Evolutionary conservation across 768 basidiomycete species (phyloP).

Genomic region (Pisolithus sp.): DNA sequence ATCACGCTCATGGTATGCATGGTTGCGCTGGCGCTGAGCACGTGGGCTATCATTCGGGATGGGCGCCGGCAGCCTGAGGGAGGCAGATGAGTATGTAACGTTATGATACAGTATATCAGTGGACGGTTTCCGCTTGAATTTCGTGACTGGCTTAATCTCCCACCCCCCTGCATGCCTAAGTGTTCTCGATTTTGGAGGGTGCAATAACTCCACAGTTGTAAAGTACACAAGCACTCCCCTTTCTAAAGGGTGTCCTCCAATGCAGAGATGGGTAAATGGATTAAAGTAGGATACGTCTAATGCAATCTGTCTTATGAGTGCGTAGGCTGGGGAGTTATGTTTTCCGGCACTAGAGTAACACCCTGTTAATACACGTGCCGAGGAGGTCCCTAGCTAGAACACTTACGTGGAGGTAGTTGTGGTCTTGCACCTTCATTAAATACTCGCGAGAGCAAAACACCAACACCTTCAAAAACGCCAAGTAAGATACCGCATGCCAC

Average conservation of each 20-base stretch:
- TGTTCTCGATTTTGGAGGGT: too few relatives aligned
- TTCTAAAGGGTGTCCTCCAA: too few relatives aligned
- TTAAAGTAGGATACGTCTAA: conserved; percentile 40
- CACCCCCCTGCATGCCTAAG: too few relatives aligned
- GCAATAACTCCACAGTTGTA: too few relatives aligned
- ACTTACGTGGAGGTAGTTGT: conserved; percentile 73
- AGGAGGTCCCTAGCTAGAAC: not conserved
- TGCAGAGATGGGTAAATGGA: too few relatives aligned
- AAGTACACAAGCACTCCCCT: too few relatives aligned
- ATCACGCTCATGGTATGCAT: conserved; percentile 36
- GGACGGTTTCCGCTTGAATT: too few relatives aligned
- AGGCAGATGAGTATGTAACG: not conserved
- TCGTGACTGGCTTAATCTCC: too few relatives aligned
- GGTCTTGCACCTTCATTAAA: conserved; percentile 80
- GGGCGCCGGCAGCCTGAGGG: not conserved
- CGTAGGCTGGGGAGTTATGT: conserved; percentile 46
- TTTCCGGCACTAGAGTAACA: conserved; percentile 42
- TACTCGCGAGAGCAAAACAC: conserved; percentile 84
- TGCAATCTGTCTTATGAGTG: conserved; percentile 38
- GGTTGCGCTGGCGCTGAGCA: conserved; percentile 30
- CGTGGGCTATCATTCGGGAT: conserved; percentile 34
- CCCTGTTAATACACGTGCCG: not conserved
- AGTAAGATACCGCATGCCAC: conserved; percentile 94
- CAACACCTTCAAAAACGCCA: conserved; percentile 92
- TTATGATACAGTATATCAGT: too few relatives aligned